Evolutionary conservation across 257 asterid genomes (phyloP).

Genomic region (Agastache rugosa): DNA sequence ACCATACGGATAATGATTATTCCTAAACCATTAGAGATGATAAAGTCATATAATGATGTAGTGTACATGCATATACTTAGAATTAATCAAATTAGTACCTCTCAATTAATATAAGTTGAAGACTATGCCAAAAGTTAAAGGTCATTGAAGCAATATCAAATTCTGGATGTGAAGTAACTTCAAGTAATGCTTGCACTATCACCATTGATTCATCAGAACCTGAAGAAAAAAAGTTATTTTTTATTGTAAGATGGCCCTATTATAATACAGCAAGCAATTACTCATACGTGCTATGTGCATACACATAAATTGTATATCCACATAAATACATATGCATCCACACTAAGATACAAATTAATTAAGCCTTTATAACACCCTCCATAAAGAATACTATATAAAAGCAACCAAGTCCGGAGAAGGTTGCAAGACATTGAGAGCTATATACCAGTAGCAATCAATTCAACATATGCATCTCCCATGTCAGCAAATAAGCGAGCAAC

Average conservation of each 20-base stretch:
- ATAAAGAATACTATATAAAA: constrained; percentile 15
- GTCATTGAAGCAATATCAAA: constrained; percentile 99
- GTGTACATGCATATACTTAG: constrained; percentile 26
- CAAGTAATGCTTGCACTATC: constrained; percentile 92
- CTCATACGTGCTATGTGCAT: neutral
- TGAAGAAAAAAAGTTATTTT: constrained; percentile 45
- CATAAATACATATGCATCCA: neutral
- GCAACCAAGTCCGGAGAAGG: constrained; percentile 23
- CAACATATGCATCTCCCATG: constrained; percentile 98
- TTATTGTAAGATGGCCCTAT: constrained; percentile 30
- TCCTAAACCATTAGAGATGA: constrained; percentile 59
- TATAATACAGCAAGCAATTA: constrained; percentile 22
- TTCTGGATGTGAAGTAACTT: constrained; percentile 97
- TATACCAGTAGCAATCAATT: constrained; percentile 94
- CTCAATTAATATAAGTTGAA: constrained; percentile 77
- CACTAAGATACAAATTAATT: constrained; percentile 10
- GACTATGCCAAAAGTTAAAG: constrained; percentile 98
- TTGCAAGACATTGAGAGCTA: constrained; percentile 33
- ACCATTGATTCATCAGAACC: constrained; percentile 98
- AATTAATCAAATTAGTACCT: constrained; percentile 54
- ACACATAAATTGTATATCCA: constrained; percentile 9
- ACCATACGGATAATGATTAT: constrained; percentile 61
- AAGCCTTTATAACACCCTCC: constrained; percentile 19
- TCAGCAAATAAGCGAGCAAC: constrained; percentile 98
- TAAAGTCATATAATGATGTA: constrained; percentile 39